phyloP scores from a whole-genome alignment of 2,329 filamentous ascomycete genomes.

The Colletotrichum liaoningense region DNA sequence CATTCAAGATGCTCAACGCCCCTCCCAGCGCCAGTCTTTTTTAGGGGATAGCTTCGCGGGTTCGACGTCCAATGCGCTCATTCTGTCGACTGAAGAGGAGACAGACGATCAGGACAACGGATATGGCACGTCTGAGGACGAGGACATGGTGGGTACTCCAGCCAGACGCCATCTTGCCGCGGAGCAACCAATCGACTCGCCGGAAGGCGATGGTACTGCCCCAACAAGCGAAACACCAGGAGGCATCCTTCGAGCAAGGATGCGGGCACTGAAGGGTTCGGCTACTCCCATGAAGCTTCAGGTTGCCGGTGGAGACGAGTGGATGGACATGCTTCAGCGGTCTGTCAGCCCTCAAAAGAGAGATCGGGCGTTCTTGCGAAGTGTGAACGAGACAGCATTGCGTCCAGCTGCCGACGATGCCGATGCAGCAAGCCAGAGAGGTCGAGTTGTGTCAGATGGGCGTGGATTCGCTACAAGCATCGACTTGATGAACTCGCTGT shows the following conservation, averaged over 20 bases:
- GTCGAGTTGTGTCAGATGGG: slow-evolving; percentile 55
- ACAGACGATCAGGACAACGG: slow-evolving; percentile 72
- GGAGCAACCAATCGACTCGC: slow-evolving; percentile 71
- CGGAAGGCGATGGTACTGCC: slow-evolving; percentile 59
- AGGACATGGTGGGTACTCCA: slow-evolving; percentile 84
- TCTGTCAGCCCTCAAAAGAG: slow-evolving; percentile 96
- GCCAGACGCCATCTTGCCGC: slow-evolving; percentile 78
- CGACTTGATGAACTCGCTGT: slow-evolving; percentile 95
- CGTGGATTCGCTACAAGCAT: slow-evolving; percentile 87
- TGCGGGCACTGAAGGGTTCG: slow-evolving; percentile 72
- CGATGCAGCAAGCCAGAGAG: slow-evolving; percentile 38
- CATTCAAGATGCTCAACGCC: slow-evolving; percentile 53
- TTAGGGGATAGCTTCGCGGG: slow-evolving; percentile 92
- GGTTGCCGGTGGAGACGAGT: slow-evolving; percentile 81
- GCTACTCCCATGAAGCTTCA: slow-evolving; percentile 69
- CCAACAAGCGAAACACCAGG: slow-evolving; percentile 66
- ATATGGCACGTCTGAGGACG: slow-evolving; percentile 79
- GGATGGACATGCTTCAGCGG: slow-evolving; percentile 92
- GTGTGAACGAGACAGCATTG: slow-evolving; percentile 61
- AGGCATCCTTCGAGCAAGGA: slow-evolving; percentile 71
- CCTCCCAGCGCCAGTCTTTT: slow-evolving; percentile 77
- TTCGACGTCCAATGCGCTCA: slow-evolving; percentile 73
- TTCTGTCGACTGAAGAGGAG: slow-evolving; percentile 72
- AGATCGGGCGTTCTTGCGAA: slow-evolving; percentile 79
- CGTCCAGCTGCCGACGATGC: slow-evolving; percentile 55